Conservation (phyloP, 2,329 filamentous ascomycete species). For the Clonostachys sp. region DNA sequence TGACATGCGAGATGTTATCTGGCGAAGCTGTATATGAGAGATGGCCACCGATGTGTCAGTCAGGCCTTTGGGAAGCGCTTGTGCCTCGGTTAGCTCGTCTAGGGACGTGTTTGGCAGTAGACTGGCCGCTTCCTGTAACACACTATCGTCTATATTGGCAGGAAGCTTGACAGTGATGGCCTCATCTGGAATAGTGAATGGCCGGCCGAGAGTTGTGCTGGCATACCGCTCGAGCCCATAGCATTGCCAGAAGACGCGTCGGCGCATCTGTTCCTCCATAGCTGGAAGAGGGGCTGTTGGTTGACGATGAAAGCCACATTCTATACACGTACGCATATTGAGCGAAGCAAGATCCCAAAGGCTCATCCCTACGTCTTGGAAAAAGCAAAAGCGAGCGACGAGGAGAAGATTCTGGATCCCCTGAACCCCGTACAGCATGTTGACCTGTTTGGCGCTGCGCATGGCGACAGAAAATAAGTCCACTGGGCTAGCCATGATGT, state of each 20-base stretch:
- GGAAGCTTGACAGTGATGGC: constrained; percentile 30
- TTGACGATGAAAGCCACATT: constrained; percentile 23
- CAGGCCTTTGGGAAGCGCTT: background rate
- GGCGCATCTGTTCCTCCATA: constrained; percentile 25
- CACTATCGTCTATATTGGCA: constrained; percentile 19
- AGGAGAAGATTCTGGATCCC: too few relatives aligned
- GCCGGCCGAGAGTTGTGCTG: constrained; percentile 31
- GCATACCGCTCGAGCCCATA: constrained; percentile 38
- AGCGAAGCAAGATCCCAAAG: too few relatives aligned
- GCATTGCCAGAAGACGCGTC: constrained; percentile 37
- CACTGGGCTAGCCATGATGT: too few relatives aligned
- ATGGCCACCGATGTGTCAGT: constrained; percentile 22
- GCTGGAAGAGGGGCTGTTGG: constrained; percentile 5
- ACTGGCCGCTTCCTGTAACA: too few relatives aligned
- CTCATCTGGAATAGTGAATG: constrained; percentile 31
- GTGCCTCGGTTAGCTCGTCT: too few relatives aligned
- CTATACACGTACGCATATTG: constrained; percentile 27
- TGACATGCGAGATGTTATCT: constrained; percentile 32
- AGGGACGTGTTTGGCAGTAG: constrained; percentile 10
- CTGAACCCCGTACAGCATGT: too few relatives aligned
- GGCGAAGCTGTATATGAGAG: constrained; percentile 26
- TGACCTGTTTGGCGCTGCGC: too few relatives aligned
- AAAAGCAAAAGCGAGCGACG: too few relatives aligned
- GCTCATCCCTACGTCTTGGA: too few relatives aligned
- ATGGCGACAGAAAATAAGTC: too few relatives aligned